These are phyloP conservation scores for Alternaria sp. DNA, from an alignment of 2,329 filamentous ascomycete species.

Conservation along the genomic window DNA sequence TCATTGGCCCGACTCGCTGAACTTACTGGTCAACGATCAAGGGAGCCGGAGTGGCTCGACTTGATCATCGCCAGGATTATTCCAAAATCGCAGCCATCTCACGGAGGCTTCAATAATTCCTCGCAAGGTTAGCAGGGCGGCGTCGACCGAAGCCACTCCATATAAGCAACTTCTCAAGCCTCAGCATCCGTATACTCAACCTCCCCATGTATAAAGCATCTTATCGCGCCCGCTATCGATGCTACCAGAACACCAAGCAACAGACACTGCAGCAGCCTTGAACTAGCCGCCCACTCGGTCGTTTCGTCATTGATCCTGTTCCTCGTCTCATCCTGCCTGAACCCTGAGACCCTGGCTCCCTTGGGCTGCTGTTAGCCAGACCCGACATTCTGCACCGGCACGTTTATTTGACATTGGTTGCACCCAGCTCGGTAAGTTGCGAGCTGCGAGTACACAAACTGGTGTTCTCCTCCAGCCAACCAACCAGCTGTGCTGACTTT, in stretches of 20 bases:
- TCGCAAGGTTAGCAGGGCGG: slow-evolving; percentile 31
- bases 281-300: slow-evolving; percentile 7
- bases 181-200: slow-evolving; percentile 11
- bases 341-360: slow-evolving; percentile 19
- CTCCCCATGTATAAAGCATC: slow-evolving; percentile 36
- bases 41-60: slow-evolving; percentile 39
- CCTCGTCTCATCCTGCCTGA: slow-evolving; percentile 15
- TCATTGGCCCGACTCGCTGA: slow-evolving; percentile 29
- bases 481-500: slow-evolving; percentile 26
- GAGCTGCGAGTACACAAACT: slow-evolving; percentile 20
- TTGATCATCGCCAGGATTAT: slow-evolving; percentile 41
- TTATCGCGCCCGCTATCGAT: slow-evolving; percentile 20
- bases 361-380: slow-evolving; percentile 1
- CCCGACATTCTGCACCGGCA: slow-evolving; percentile 5
- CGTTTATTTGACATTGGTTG: slow-evolving; percentile 13
- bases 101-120: slow-evolving; percentile 37
- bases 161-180: slow-evolving; percentile 20
- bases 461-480: slow-evolving; percentile 25
- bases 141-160: slow-evolving; percentile 40
- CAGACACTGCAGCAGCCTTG: slow-evolving; percentile 22
- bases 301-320: slow-evolving; percentile 27
- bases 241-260: slow-evolving; percentile 22
- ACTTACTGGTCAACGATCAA: slow-evolving; percentile 21
- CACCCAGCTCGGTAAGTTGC: slow-evolving; percentile 29
- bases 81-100: slow-evolving; percentile 24